Percentiles rank a stretch among this genome's conserved stretches.
These are phyloP conservation scores for Azolla pinnata DNA, from an alignment of 75 land plant genomes.

Conservation along the genomic window DNA sequence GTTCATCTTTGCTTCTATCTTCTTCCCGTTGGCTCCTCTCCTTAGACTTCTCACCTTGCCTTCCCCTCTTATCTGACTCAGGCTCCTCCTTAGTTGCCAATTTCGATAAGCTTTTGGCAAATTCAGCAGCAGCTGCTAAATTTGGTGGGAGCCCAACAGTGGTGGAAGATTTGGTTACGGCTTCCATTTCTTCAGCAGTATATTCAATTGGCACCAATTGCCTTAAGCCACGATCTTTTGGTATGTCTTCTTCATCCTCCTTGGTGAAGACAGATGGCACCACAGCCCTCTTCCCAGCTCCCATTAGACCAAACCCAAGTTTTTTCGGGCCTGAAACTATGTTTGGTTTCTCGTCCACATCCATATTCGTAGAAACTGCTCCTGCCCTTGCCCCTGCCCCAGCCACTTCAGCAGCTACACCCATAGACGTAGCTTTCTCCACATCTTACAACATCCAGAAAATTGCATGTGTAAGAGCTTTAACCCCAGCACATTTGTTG, in stretches of 20 bases:
- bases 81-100: constrained; percentile 42
- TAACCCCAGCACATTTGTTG: too few species aligned
- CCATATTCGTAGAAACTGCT: not conserved
- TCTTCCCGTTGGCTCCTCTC: constrained; percentile 32
- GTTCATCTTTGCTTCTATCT: constrained; percentile 28
- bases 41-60: constrained; percentile 33
- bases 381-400: too few species aligned
- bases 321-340: constrained; percentile 43
- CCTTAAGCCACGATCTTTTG: constrained; percentile 72
- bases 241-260: constrained; percentile 88
- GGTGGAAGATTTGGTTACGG: constrained; percentile 28
- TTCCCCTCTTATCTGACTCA: constrained; percentile 44
- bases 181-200: constrained; percentile 89
- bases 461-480: too few species aligned
- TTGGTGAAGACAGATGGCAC: constrained; percentile 84
- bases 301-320: constrained; percentile 89
- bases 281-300: constrained; percentile 77
- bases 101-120: constrained; percentile 60
- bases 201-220: constrained; percentile 94
- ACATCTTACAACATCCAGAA: too few species aligned
- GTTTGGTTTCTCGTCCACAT: not conserved
- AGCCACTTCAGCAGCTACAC: too few species aligned
- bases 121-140: constrained; percentile 75
- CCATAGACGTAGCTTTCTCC: too few species aligned
- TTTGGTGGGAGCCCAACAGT: constrained; percentile 35